These are phyloP conservation scores for Suillus cothurnatus DNA, from an alignment of 768 basidiomycete genomes.

Conservation along the genomic window DNA sequence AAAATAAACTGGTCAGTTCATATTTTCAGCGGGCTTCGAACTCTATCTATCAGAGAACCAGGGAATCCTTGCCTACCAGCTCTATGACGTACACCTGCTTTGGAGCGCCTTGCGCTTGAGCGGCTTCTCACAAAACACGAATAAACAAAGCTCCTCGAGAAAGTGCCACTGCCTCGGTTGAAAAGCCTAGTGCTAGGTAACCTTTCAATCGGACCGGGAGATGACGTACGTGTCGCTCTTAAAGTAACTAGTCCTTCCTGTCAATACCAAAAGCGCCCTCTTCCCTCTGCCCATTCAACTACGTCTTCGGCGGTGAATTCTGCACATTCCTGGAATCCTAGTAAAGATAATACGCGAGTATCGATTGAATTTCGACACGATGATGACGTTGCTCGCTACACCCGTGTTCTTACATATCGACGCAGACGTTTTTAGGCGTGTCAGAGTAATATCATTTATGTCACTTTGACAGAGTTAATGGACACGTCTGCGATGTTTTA, in stretches of 20 bases:
- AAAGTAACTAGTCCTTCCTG: background rate
- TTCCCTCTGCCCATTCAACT: background rate
- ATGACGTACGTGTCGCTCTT: background rate
- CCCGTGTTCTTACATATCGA: background rate
- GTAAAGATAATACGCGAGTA: too few relatives aligned
- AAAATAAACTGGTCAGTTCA: constrained; percentile 38
- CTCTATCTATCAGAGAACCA: constrained; percentile 39
- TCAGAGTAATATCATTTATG: background rate
- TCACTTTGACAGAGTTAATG: background rate
- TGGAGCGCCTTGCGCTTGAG: constrained; percentile 36
- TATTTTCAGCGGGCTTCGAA: constrained; percentile 37
- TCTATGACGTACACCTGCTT: too few relatives aligned
- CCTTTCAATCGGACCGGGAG: background rate
- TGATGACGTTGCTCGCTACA: too few relatives aligned
- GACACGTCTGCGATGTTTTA: too few relatives aligned
- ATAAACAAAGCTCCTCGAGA: background rate
- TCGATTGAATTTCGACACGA: too few relatives aligned
- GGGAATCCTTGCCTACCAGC: constrained; percentile 22
- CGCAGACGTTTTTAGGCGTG: too few relatives aligned
- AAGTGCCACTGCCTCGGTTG: background rate
- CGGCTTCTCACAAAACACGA: too few relatives aligned
- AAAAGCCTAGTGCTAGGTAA: background rate
- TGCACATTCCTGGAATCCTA: too few relatives aligned
- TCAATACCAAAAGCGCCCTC: background rate
- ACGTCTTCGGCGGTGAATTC: too few relatives aligned